Conservation (phyloP, 345 rosid genomes). For the Dovyalis caffra region DNA sequence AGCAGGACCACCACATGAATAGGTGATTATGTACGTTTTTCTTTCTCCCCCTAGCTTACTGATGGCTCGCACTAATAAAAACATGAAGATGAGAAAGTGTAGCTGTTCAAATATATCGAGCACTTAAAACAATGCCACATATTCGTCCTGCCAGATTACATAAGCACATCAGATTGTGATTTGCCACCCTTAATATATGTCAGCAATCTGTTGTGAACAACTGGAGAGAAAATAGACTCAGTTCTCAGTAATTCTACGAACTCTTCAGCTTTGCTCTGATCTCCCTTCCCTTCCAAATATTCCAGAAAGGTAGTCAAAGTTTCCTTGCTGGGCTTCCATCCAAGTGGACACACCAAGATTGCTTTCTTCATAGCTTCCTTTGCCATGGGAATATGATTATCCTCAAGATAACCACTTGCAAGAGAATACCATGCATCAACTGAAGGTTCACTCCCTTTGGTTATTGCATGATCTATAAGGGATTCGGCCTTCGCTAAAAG, state of each 20-base stretch:
- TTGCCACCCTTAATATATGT: slow-evolving; percentile 1
- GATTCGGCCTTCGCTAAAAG: not conserved
- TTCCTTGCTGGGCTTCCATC: slow-evolving; percentile 16
- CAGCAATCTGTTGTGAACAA: slow-evolving; percentile 21
- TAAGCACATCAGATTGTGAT: not conserved
- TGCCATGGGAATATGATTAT: not conserved
- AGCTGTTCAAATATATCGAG: no score
- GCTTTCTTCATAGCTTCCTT: slow-evolving; percentile 6
- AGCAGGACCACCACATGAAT: no score
- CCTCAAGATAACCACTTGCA: not conserved
- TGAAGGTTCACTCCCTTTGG: not conserved
- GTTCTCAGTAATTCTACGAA: slow-evolving; percentile 18
- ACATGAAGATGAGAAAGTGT: no score
- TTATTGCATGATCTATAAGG: not conserved
- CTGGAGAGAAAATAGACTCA: slow-evolving; percentile 16
- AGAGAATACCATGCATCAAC: not conserved
- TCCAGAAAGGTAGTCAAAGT: slow-evolving; percentile 23
- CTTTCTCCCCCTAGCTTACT: no score
- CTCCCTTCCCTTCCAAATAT: slow-evolving; percentile 22
- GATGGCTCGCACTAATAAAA: no score
- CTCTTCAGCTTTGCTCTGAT: slow-evolving; percentile 14
- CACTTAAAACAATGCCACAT: no score
- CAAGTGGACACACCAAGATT: not conserved
- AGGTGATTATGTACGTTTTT: no score
- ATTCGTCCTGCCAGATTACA: no score